phyloP scores from a whole-genome alignment of 2,329 filamentous ascomycete genomes.

The Aspergillus niger region DNA sequence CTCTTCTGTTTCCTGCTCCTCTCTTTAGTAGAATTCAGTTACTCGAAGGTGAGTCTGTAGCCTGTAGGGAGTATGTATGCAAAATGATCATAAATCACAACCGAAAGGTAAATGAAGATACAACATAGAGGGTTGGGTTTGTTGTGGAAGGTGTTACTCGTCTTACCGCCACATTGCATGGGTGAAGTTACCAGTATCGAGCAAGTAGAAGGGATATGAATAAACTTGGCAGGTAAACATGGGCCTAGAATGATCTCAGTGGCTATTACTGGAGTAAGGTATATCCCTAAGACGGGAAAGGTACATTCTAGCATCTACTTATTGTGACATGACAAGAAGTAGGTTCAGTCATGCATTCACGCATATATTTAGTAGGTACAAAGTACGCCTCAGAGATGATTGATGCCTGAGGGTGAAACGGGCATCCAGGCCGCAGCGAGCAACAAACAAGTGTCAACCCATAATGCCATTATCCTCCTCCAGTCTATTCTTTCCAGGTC shows the following conservation, averaged over 20 bases:
- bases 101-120: too few species aligned
- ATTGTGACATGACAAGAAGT: neutral
- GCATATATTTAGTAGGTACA: neutral
- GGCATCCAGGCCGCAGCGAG: neutral
- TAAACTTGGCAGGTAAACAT: neutral
- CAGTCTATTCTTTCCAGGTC: neutral
- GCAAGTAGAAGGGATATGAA: neutral
- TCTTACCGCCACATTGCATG: neutral
- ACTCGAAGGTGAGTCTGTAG: neutral
- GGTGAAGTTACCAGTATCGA: neutral
- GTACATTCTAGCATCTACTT: neutral
- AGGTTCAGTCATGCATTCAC: neutral
- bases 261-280: neutral
- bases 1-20: too few species aligned
- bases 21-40: too few species aligned
- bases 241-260: neutral
- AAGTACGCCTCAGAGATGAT: neutral
- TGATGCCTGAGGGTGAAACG: neutral
- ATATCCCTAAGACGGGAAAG: neutral
- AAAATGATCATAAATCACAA: too few species aligned
- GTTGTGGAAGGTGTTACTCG: neutral
- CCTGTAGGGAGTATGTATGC: neutral
- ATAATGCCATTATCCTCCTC: conserved; percentile 5
- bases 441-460: neutral
- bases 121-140: neutral